A percentile compares a stretch with the other conserved stretches of the same genome.
phyloP scores from a whole-genome alignment of 2,329 filamentous ascomycete genomes.

The Aspergillus hiratsukae region DNA sequence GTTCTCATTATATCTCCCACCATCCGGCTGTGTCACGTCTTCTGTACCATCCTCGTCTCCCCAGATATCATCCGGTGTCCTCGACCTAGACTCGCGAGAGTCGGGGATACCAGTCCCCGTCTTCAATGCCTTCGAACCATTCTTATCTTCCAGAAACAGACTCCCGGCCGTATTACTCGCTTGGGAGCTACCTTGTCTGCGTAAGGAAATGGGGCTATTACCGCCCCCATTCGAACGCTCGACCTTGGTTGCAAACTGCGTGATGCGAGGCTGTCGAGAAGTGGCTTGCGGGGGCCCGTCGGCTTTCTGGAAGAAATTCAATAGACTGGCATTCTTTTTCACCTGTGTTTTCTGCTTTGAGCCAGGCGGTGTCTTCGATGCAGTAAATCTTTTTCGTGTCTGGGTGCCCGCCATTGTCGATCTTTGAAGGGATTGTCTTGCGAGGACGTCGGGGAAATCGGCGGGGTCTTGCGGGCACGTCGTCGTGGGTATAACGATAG shows the following conservation, averaged over 20 bases:
- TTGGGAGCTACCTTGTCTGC: conserved; percentile 8
- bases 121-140: conserved; percentile 10
- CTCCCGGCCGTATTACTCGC: conserved; percentile 15
- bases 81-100: conserved; percentile 16
- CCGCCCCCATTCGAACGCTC: conserved; percentile 24
- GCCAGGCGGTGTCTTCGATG: conserved; percentile 14
- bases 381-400: conserved; percentile 22
- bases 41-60: conserved; percentile 23
- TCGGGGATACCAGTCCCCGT: neutral
- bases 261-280: conserved; percentile 52
- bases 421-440: too few relatives aligned
- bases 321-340: conserved; percentile 59
- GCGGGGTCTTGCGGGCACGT: neutral
- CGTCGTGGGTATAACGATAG: neutral
- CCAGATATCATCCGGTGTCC: conserved; percentile 33
- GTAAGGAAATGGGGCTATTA: conserved; percentile 10
- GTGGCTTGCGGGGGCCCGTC: conserved; percentile 50
- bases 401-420: conserved; percentile 22
- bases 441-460: neutral
- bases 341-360: conserved; percentile 15
- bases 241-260: conserved; percentile 34
- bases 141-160: conserved; percentile 36
- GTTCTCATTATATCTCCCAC: conserved; percentile 30
- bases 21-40: conserved; percentile 6
- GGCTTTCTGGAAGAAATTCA: conserved; percentile 71